These are phyloP conservation scores for Pelargonium australe DNA, from an alignment of 441 rosid species.

Conservation along the genomic window DNA sequence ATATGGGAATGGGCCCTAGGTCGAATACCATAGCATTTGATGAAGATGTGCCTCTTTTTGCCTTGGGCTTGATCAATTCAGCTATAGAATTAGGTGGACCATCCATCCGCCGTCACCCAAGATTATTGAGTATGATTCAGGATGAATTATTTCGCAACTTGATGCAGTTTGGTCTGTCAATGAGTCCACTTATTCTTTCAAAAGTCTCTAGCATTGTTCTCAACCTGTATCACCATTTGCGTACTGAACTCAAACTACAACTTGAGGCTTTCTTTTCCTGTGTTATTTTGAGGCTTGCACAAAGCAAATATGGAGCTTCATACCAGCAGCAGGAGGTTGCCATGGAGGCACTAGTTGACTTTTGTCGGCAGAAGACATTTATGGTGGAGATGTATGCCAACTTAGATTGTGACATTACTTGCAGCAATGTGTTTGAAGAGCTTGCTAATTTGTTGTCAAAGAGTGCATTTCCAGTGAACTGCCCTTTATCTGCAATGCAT, in stretches of 20 bases:
- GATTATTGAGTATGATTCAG: slow-evolving; percentile 59
- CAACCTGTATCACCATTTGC: slow-evolving; percentile 73
- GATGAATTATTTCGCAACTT: slow-evolving; percentile 74
- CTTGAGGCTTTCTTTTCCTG: slow-evolving; percentile 86
- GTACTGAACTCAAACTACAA: slow-evolving; percentile 76
- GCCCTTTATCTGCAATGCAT: slow-evolving; percentile 82
- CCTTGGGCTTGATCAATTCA: slow-evolving; percentile 84
- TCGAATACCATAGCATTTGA: slow-evolving; percentile 74
- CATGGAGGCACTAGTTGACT: slow-evolving; percentile 88
- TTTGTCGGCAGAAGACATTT: slow-evolving; percentile 77
- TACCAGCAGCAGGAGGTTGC: slow-evolving; percentile 96
- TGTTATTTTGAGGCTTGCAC: slow-evolving; percentile 79
- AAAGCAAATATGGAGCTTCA: slow-evolving; percentile 69
- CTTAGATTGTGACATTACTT: slow-evolving; percentile 87
- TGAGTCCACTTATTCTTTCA: slow-evolving; percentile 89
- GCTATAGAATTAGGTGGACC: slow-evolving; percentile 83
- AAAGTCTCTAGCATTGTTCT: slow-evolving; percentile 81
- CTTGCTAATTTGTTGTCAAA: slow-evolving; percentile 72
- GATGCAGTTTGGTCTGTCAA: slow-evolving; percentile 87
- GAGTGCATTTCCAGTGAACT: slow-evolving; percentile 82
- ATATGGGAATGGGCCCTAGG: slow-evolving; percentile 51
- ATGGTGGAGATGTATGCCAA: slow-evolving; percentile 83
- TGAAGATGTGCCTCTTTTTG: slow-evolving; percentile 94
- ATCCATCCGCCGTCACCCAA: slow-evolving; percentile 53
- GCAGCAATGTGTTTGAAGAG: slow-evolving; percentile 80